Percentiles rank a stretch among this genome's conserved stretches.
Conservation (phyloP, 768 basidiomycete genomes). For the Amanita phalloides region DNA sequence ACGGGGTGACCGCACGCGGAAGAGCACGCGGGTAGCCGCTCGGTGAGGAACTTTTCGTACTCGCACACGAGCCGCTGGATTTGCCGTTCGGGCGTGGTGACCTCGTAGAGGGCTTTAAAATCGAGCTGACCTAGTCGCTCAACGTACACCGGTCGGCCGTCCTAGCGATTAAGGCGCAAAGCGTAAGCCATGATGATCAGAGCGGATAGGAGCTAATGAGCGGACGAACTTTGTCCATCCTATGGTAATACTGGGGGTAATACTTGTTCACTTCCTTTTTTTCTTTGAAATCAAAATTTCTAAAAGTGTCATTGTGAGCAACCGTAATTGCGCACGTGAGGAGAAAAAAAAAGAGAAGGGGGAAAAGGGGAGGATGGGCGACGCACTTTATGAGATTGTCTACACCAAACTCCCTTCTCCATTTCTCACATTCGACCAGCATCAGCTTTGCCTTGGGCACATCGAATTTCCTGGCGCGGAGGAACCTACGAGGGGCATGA, state of each 20-base stretch:
- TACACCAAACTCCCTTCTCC: constrained; percentile 80
- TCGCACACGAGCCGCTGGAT: constrained; percentile 83
- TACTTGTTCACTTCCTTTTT: constrained; percentile 77
- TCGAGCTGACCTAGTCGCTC: constrained; percentile 89
- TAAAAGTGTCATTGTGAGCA: constrained; percentile 15
- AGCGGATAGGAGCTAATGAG: not conserved
- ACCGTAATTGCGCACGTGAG: constrained; percentile 1
- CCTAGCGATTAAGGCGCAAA: constrained; percentile 31
- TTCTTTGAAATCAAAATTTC: constrained; percentile 83
- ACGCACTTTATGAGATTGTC: constrained; percentile 63
- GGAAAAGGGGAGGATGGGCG: not conserved
- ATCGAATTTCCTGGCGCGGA: constrained; percentile 92
- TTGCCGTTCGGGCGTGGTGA: constrained; percentile 82
- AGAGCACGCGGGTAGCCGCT: constrained; percentile 77
- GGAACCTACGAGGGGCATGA: constrained; percentile 46
- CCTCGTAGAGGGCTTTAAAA: constrained; percentile 67
- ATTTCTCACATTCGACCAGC: constrained; percentile 74
- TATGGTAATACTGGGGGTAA: constrained; percentile 96
- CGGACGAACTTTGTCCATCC: constrained; percentile 71
- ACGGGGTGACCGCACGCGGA: constrained; percentile 69
- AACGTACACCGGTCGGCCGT: constrained; percentile 92
- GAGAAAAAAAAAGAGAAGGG: too few species aligned
- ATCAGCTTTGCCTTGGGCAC: constrained; percentile 72
- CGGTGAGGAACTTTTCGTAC: constrained; percentile 80
- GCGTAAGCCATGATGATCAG: not conserved